Evolutionary conservation across 352 stramenopile genomes (phyloP).

Genomic region (Thraustochytrium striatum): DNA sequence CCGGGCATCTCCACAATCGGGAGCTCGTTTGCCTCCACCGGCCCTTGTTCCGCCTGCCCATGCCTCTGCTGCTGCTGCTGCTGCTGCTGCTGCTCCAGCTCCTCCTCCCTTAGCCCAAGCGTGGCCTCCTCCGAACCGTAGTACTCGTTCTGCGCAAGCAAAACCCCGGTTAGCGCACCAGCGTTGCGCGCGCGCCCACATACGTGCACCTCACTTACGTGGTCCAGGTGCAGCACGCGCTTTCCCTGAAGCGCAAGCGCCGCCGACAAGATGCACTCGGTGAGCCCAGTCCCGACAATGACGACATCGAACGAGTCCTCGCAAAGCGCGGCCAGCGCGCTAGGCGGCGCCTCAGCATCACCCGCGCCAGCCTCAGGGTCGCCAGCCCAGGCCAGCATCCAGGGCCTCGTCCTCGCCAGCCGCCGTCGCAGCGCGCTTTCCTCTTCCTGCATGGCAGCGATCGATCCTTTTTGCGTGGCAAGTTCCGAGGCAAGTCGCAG

Average conservation of each 20-base stretch:
- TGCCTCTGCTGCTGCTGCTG: not conserved
- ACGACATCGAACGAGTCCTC: constrained; percentile 66
- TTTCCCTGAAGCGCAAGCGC: constrained; percentile 22
- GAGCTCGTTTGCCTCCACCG: not conserved
- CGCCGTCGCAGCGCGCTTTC: not conserved
- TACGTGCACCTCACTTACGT: too few species aligned
- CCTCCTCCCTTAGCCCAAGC: not conserved
- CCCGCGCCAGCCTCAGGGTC: not conserved
- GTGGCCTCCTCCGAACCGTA: constrained; percentile 19
- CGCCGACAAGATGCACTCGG: constrained; percentile 62
- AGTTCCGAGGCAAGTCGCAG: too few species aligned
- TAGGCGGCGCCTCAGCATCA: not conserved
- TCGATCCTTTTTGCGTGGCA: not conserved
- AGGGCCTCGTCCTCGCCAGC: not conserved
- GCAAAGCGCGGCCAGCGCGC: not conserved
- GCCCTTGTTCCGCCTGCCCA: not conserved
- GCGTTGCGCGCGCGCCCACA: too few species aligned
- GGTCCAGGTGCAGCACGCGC: not conserved
- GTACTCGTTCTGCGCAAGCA: too few species aligned
- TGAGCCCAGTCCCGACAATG: constrained; percentile 71
- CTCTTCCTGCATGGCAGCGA: not conserved
- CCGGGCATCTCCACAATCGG: not conserved
- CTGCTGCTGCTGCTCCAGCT: not conserved
- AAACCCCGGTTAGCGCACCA: too few species aligned
- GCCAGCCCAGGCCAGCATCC: not conserved